Conservation (phyloP, 345 rosid genomes). For the Pistacia atlantica region DNA sequence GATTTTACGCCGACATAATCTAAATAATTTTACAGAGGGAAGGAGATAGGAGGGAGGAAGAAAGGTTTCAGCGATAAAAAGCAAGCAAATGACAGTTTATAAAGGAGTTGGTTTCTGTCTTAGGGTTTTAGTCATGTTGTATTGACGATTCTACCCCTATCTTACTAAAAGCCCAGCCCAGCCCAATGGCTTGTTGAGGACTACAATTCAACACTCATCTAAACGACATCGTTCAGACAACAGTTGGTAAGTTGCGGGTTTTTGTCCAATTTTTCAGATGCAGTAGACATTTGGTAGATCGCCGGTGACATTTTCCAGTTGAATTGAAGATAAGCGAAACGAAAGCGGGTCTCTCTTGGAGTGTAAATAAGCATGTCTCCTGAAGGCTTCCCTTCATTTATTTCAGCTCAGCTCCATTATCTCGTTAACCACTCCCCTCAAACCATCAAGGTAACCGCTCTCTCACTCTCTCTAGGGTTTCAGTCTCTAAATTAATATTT, state of each 20-base stretch:
- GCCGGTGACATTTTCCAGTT: conserved; percentile 21
- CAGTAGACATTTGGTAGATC: not conserved
- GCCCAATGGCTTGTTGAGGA: not conserved
- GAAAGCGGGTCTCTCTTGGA: not conserved
- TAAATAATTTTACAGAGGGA: not conserved
- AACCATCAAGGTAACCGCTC: conserved; percentile 54
- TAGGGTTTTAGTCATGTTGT: conserved; percentile 5
- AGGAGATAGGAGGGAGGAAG: no score
- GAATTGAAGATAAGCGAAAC: not conserved
- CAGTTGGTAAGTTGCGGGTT: not conserved
- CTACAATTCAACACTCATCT: not conserved
- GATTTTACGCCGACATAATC: conserved; percentile 11
- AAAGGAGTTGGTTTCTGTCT: not conserved
- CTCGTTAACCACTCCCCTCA: conserved; percentile 65
- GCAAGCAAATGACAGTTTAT: not conserved
- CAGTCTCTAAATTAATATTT: not conserved
- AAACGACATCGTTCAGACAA: conserved; percentile 1
- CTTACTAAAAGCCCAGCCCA: not conserved
- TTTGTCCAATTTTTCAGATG: not conserved
- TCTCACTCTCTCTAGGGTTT: conserved; percentile 18
- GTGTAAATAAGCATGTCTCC: conserved; percentile 39
- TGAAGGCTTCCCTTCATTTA: conserved; percentile 70
- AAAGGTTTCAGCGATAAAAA: no score
- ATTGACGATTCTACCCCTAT: conserved; percentile 26
- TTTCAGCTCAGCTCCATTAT: conserved; percentile 84